Evolutionary conservation across 306 rosid genomes (phyloP).

Genomic region (Trifolium fragiferum): DNA sequence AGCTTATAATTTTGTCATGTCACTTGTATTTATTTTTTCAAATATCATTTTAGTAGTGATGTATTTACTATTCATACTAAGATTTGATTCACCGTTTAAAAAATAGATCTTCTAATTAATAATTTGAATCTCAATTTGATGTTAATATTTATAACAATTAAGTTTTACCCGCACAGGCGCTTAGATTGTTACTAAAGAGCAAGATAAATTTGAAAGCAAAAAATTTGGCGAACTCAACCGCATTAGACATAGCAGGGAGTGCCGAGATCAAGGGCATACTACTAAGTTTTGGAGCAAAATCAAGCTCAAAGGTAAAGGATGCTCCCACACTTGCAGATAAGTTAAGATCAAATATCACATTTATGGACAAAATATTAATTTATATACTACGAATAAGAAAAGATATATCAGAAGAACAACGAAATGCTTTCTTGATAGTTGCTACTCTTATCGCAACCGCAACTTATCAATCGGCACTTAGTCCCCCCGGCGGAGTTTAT

Average conservation of each 20-base stretch:
- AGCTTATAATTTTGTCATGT: too few relatives aligned
- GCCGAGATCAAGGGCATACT: slow-evolving; percentile 20
- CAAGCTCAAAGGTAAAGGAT: not conserved
- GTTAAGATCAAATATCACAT: not conserved
- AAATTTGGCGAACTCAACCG: slow-evolving; percentile 38
- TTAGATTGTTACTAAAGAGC: slow-evolving; percentile 23
- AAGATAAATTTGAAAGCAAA: slow-evolving; percentile 32
- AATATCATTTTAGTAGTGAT: too few relatives aligned
- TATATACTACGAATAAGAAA: slow-evolving; percentile 2
- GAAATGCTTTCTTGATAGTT: slow-evolving; percentile 14
- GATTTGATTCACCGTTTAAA: too few relatives aligned
- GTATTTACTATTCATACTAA: too few relatives aligned
- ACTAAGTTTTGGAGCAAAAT: slow-evolving; percentile 6
- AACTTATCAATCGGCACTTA: slow-evolving; percentile 33
- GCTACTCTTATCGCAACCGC: slow-evolving; percentile 35
- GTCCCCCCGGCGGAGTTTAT: slow-evolving; percentile 38
- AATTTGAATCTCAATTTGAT: too few relatives aligned
- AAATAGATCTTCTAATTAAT: too few relatives aligned
- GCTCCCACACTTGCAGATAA: not conserved
- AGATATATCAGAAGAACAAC: slow-evolving; percentile 1
- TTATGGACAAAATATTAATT: not conserved
- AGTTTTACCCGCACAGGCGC: not conserved
- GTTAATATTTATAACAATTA: too few relatives aligned
- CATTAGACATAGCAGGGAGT: slow-evolving; percentile 34
- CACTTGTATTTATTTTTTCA: too few relatives aligned